Conservation (phyloP, 495 filamentous ascomycete species). For the Penicillium waksmanii region DNA sequence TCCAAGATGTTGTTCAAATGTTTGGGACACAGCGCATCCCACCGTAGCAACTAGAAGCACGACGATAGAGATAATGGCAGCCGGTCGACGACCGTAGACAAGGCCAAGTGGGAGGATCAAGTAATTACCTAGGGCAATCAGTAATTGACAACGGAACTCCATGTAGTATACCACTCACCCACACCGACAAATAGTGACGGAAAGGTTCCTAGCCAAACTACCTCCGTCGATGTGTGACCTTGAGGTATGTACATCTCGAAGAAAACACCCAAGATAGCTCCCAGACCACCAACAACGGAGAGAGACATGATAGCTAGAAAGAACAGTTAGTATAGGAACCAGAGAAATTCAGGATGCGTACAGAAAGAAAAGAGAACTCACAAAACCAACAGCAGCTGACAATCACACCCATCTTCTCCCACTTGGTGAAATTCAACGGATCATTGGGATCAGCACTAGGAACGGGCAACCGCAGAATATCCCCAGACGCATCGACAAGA, state of each 20-base stretch:
- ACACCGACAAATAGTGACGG: slow-evolving; percentile 39
- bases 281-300: slow-evolving; percentile 36
- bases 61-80: slow-evolving; percentile 26
- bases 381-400: slow-evolving; percentile 44
- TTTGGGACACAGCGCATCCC: slow-evolving; percentile 34
- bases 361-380: slow-evolving; percentile 11
- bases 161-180: slow-evolving; percentile 18
- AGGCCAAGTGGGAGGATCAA: slow-evolving; percentile 37
- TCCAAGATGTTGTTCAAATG: slow-evolving; percentile 35
- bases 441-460: slow-evolving; percentile 42
- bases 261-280: slow-evolving; percentile 34
- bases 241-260: slow-evolving; percentile 33
- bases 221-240: slow-evolving; percentile 29
- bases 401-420: slow-evolving; percentile 38
- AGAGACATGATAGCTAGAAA: slow-evolving; percentile 37
- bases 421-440: slow-evolving; percentile 37
- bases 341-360: too few species aligned
- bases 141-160: not conserved
- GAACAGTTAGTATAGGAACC: not conserved
- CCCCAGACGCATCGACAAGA: slow-evolving; percentile 28
- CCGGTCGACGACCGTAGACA: slow-evolving; percentile 32
- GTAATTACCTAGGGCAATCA: slow-evolving; percentile 30
- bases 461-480: slow-evolving; percentile 33
- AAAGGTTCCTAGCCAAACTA: slow-evolving; percentile 39
- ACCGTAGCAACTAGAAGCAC: slow-evolving; percentile 31